Evolutionary conservation across 495 filamentous ascomycete species (phyloP), one percentile per base, ranked within the genome.

Genomic region (Pyrenopolyporus hunteri): DNA sequence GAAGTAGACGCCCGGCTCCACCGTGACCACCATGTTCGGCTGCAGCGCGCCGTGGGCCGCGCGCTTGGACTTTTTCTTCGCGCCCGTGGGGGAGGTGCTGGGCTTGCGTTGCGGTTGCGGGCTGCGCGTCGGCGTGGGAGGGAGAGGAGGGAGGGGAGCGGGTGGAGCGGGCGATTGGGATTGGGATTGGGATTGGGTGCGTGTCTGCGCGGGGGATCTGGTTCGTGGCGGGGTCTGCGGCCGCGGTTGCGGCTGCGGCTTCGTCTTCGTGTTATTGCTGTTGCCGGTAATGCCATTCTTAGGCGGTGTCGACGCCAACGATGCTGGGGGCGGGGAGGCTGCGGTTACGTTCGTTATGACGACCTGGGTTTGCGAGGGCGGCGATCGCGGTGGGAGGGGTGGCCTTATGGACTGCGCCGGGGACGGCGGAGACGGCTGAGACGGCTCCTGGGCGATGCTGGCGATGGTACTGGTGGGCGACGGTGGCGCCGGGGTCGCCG

Each of bases 1-100:
- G 72, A 90, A 90, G 69, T 90, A 90, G 46, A 98, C 83, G 17
- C 93, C 93, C 7, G 92, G 92, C 72, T 96, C 91, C 37, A 98
- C 82, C 0, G 92, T 96, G 11, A 96, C 83, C 11, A 96, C 83
- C 87, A 92, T 91, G 16, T 84, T 82, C 51, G 85, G 79, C 58
- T 84, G 79, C 46, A 95, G 71, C 44, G 42, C 44, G 63, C 43
- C 51, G 44, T 44, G 60, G 6, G n/a, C 4, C 6, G 58, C 13
- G 3, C 58, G 42, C 20, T 55, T 43, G 22, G 22, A 25, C 8
- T 52, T 52, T 23, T 52, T 52, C 13, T 10, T 22, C 6, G 23
- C 17, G 49, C 10, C 3, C 43, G 22, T 14, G n/a, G 35, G 14
- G 35, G 35, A 29, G 11, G 13, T 39, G 35, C n/a, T 39, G 35